Percentiles rank a stretch among this genome's conserved stretches.
Evolutionary conservation across 2,329 filamentous ascomycete species (phyloP).

Genomic region (Beauveria varroae): DNA sequence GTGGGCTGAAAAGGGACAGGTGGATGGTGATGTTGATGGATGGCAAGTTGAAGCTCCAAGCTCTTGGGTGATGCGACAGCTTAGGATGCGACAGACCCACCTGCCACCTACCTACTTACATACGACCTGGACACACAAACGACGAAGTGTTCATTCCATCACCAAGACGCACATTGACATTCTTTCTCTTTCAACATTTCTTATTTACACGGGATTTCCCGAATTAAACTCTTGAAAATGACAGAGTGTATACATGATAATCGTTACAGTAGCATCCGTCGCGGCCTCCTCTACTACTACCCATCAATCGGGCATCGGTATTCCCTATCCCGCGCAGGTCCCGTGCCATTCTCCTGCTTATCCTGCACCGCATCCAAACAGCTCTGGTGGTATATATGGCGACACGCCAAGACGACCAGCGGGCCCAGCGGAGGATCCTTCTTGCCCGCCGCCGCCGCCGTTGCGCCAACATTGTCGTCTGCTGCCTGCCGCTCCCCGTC

Average conservation of each 20-base stretch:
- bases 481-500: slow-evolving; percentile 11
- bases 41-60: background rate
- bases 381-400: slow-evolving; percentile 62
- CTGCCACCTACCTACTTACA: background rate
- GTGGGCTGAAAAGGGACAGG: background rate
- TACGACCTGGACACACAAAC: background rate
- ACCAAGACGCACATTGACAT: background rate
- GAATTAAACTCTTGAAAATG: background rate
- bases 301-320: slow-evolving; percentile 53
- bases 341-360: slow-evolving; percentile 40
- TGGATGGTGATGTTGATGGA: background rate
- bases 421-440: slow-evolving; percentile 51
- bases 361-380: slow-evolving; percentile 61
- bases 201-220: background rate
- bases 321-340: slow-evolving; percentile 36
- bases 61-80: background rate
- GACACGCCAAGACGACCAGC: slow-evolving; percentile 60
- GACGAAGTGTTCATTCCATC: background rate
- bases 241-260: slow-evolving; percentile 1
- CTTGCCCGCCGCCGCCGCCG: slow-evolving; percentile 13
- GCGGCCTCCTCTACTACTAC: slow-evolving; percentile 19
- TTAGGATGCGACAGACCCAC: background rate
- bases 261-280: background rate
- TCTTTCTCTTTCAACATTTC: background rate
- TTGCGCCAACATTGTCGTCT: slow-evolving; percentile 7